phyloP scores from a whole-genome alignment of 495 filamentous ascomycete genomes.

The Penicillium salamii region DNA sequence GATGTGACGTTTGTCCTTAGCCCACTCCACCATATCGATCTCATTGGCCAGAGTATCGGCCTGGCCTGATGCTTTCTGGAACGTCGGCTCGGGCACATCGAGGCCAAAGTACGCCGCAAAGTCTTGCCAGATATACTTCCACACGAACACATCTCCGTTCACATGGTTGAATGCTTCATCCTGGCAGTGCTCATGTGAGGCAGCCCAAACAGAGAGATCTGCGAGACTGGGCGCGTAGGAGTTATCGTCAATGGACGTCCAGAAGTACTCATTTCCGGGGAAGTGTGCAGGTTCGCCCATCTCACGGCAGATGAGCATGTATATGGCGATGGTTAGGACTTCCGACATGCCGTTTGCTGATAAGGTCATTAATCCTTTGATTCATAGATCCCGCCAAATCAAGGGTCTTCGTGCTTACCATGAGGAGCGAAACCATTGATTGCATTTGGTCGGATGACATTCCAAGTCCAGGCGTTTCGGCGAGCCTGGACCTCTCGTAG shows the following conservation, averaged over 20 bases:
- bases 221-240: constrained; percentile 25
- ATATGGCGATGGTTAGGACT: constrained; percentile 20
- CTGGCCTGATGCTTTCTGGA: constrained; percentile 14
- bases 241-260: constrained; percentile 23
- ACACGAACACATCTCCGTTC: constrained; percentile 31
- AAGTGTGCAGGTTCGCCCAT: constrained; percentile 11
- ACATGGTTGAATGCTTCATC: constrained; percentile 29
- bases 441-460: constrained; percentile 29
- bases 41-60: constrained; percentile 15
- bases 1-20: constrained; percentile 22
- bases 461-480: constrained; percentile 24
- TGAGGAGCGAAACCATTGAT: constrained; percentile 26
- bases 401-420: constrained; percentile 16
- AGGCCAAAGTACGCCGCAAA: constrained; percentile 24
- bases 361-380: background rate
- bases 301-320: constrained; percentile 29
- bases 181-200: constrained; percentile 13
- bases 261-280: constrained; percentile 25
- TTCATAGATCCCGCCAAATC: no score
- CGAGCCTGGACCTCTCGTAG: constrained; percentile 14
- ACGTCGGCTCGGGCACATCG: constrained; percentile 13
- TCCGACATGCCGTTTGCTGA: constrained; percentile 32
- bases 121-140: constrained; percentile 26
- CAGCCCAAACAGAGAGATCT: constrained; percentile 20
- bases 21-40: constrained; percentile 27